Evolutionary conservation across 1,284 basidiomycete species (phyloP).

Genomic region (Malassezia caprae): DNA sequence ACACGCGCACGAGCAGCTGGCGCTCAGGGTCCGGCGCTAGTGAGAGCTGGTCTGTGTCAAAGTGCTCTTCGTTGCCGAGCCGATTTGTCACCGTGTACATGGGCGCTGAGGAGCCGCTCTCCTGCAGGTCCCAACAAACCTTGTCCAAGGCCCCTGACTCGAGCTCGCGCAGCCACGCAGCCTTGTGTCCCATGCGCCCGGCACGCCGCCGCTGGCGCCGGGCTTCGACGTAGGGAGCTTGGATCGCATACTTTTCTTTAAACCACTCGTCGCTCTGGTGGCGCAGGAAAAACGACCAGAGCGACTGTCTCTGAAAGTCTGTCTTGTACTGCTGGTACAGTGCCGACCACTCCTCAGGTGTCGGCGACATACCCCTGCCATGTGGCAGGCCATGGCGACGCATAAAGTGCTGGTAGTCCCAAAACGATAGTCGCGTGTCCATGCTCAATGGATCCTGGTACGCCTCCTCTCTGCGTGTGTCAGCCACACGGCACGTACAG

Average conservation of each 20-base stretch:
- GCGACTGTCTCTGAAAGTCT: constrained; percentile 28
- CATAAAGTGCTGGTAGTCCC: neutral
- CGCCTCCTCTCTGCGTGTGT: neutral
- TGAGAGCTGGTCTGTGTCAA: constrained; percentile 15
- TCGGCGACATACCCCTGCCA: neutral
- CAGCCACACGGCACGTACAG: neutral
- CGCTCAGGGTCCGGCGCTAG: constrained; percentile 15
- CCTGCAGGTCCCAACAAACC: constrained; percentile 28
- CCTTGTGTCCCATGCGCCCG: constrained; percentile 31
- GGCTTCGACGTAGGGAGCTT: constrained; percentile 18
- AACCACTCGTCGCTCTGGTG: constrained; percentile 36
- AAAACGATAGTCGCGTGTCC: neutral
- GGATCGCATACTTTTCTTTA: constrained; percentile 33
- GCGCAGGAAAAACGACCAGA: constrained; percentile 31
- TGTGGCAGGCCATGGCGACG: neutral
- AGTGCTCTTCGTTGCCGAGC: constrained; percentile 16
- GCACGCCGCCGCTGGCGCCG: constrained; percentile 22
- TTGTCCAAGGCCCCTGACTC: constrained; percentile 29
- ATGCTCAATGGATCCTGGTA: neutral
- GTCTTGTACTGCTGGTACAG: constrained; percentile 30
- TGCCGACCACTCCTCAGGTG: neutral
- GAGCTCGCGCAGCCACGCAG: constrained; percentile 33
- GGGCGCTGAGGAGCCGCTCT: neutral
- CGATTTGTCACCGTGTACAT: constrained; percentile 12
- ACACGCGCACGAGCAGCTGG: constrained; percentile 32